Conservation (phyloP, 768 basidiomycete species). For the Podaxis rugospora region DNA sequence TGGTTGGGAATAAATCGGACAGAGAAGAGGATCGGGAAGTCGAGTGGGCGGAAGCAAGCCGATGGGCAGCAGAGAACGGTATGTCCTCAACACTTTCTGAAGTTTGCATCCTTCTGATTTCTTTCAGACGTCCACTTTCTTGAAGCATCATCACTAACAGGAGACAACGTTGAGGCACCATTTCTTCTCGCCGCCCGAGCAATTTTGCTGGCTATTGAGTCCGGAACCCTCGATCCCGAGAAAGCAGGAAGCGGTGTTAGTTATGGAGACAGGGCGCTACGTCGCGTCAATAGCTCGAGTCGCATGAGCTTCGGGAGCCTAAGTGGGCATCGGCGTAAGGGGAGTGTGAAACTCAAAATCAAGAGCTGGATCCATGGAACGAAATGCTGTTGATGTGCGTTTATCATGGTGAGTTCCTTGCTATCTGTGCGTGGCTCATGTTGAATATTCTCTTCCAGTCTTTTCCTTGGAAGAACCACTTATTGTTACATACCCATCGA, state of each 20-base stretch:
- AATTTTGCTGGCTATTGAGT: slow-evolving; percentile 87
- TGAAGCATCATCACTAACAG: slow-evolving; percentile 87
- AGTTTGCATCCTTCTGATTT: slow-evolving; percentile 7
- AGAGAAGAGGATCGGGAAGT: slow-evolving; percentile 93
- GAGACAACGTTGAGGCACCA: slow-evolving; percentile 92
- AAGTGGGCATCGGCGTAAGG: slow-evolving; percentile 59
- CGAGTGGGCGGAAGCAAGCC: slow-evolving; percentile 90
- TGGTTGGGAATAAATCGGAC: slow-evolving; percentile 96
- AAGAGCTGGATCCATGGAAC: slow-evolving; percentile 60
- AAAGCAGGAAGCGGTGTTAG: slow-evolving; percentile 93
- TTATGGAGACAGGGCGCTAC: slow-evolving; percentile 90
- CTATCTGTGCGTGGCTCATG: slow-evolving; percentile 3
- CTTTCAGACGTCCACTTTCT: slow-evolving; percentile 83
- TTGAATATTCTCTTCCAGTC: neutral
- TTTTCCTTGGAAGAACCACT: slow-evolving; percentile 1
- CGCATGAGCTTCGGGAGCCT: slow-evolving; percentile 83
- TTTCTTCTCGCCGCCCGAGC: slow-evolving; percentile 85
- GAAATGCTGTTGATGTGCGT: slow-evolving; percentile 47
- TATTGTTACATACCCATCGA: slow-evolving; percentile 12
- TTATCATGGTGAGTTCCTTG: slow-evolving; percentile 1
- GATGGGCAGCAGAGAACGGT: slow-evolving; percentile 97
- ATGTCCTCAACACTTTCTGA: slow-evolving; percentile 15
- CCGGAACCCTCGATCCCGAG: slow-evolving; percentile 88
- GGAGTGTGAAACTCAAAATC: slow-evolving; percentile 56
- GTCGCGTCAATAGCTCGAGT: slow-evolving; percentile 89